Conservation (phyloP, 768 basidiomycete species). For the Suillus tomentosus region DNA sequence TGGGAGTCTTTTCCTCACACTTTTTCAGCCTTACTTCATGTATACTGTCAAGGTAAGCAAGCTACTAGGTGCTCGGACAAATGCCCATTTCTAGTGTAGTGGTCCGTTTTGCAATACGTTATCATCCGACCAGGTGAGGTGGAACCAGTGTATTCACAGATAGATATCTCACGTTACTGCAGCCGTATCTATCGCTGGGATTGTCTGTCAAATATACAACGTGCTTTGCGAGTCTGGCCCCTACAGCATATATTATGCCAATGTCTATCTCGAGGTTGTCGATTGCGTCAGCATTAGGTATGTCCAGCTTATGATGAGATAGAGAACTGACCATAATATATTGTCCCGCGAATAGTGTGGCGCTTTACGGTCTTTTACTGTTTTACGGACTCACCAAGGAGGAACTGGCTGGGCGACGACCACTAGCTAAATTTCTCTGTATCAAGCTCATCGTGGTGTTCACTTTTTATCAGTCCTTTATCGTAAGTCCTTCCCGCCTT, state of each 20-base stretch:
- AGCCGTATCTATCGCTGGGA: slow-evolving; percentile 64
- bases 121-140: slow-evolving; percentile 59
- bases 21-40: slow-evolving; percentile 78
- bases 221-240: slow-evolving; percentile 70
- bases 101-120: slow-evolving; percentile 89
- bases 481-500: slow-evolving; percentile 45
- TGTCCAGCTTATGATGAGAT: slow-evolving; percentile 11
- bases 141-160: not conserved
- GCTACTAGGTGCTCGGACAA: not conserved
- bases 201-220: slow-evolving; percentile 69
- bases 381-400: slow-evolving; percentile 83
- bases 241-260: slow-evolving; percentile 61
- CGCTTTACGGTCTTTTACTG: slow-evolving; percentile 81
- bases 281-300: slow-evolving; percentile 86
- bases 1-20: slow-evolving; percentile 3
- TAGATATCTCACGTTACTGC: not conserved
- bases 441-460: slow-evolving; percentile 90
- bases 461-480: slow-evolving; percentile 84
- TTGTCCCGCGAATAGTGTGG: slow-evolving; percentile 49
- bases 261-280: slow-evolving; percentile 68
- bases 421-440: slow-evolving; percentile 81
- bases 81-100: slow-evolving; percentile 42
- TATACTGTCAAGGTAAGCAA: slow-evolving; percentile 72
- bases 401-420: slow-evolving; percentile 74
- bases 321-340: slow-evolving; percentile 2